phyloP scores from a whole-genome alignment of 2,329 filamentous ascomycete species.

The Stachybotrys chlorohalonatus region DNA sequence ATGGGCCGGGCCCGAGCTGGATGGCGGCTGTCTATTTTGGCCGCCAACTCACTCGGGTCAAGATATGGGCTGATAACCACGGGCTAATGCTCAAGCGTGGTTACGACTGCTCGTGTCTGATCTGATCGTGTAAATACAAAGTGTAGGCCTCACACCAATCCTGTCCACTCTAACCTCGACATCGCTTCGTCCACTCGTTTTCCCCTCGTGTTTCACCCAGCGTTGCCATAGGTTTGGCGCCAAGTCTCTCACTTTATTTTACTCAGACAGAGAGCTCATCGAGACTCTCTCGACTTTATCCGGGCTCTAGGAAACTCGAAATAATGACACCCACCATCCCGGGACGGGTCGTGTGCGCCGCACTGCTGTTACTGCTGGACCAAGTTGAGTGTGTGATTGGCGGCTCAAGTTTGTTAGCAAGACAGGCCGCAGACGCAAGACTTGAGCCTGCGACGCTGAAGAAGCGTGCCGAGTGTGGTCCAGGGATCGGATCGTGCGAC shows the following conservation, averaged over 20 bases:
- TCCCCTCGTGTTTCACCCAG: background rate
- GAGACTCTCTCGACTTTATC: background rate
- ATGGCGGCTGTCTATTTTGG: background rate
- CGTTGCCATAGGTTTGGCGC: background rate
- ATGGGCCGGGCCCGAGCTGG: background rate
- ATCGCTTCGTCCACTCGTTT: background rate
- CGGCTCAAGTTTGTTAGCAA: background rate
- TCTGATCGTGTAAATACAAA: background rate
- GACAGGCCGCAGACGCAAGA: background rate
- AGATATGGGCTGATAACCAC: background rate
- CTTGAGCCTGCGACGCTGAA: background rate
- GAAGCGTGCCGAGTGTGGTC: slow-evolving; percentile 19
- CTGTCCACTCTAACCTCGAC: background rate
- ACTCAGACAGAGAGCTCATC: background rate
- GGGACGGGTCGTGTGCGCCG: too few relatives aligned
- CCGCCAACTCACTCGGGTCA: background rate
- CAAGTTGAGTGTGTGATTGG: background rate
- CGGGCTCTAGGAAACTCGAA: background rate
- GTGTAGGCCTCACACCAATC: background rate
- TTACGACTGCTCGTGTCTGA: background rate
- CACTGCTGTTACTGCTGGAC: background rate
- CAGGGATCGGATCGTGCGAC: slow-evolving; percentile 23
- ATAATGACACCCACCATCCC: background rate
- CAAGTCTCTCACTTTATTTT: background rate
- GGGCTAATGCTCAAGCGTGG: background rate